Evolutionary conservation across 2,329 filamentous ascomycete genomes (phyloP), one percentile per base, ranked within the genome.

Genomic region (Arthroderma sp.): DNA sequence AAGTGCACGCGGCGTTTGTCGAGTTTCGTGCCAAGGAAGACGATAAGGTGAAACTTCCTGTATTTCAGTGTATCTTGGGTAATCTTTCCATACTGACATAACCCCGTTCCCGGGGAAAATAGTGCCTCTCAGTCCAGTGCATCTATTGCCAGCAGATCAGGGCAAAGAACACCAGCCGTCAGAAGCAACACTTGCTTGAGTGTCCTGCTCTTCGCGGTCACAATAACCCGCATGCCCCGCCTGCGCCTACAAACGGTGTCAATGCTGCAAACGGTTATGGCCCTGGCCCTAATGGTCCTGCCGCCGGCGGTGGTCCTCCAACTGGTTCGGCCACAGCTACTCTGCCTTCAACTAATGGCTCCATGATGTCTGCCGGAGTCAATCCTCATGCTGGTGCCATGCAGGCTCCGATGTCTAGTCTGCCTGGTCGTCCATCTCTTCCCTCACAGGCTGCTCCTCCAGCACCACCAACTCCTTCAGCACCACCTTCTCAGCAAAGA

Each of bases 1-100:
- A 71, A 54, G 69, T 72, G 50, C 69, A 72, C 59, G 67, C 68
- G 51, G 69, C 69, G 50, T 71, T 70, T 56, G 68, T 72, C 58
- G 69, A 72, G 60, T 71, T 71, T 58, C 66, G 69, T 58, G 69
- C 69, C 61, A 71, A 71, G 63, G 68, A 70, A 62, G 66, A 68
- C 59, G 67, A 70, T 58, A 70, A 70, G 66, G 67, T 52, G 50
- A 51, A 51, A 52, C 45, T 40, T 43, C 53, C 56, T 45, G 54
- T 63, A 62, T 64, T 62, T 63, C 53, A 39, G 45, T 55, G 61
- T 60, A 54, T 53, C 50, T 40, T 50, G 45, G 44, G 51, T 65
- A 66, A 64, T 64, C 5, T 62, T 61, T 61, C 59, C 58, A 53
- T 50, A 44, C 49, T 22, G 47, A 50, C 46, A 46, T 54, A 54